A percentile compares a stretch with the other conserved stretches of the same genome.
These are phyloP conservation scores for Glonium stellatum DNA, from an alignment of 495 filamentous ascomycete genomes.

Conservation along the genomic window DNA sequence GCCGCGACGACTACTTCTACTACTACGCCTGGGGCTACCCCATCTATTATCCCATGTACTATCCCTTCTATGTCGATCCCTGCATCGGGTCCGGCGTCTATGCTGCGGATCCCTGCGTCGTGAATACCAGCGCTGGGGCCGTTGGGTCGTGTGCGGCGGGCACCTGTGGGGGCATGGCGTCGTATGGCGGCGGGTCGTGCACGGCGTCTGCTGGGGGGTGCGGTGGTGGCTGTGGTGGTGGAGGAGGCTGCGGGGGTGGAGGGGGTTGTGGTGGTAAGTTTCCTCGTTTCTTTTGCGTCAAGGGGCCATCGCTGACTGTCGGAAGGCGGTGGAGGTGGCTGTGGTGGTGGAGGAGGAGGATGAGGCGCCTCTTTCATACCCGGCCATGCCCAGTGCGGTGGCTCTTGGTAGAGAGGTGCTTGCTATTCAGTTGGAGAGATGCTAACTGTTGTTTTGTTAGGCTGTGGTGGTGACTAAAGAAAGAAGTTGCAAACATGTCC, in stretches of 20 bases:
- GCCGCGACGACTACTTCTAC: neutral
- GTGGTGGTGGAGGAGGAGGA: neutral
- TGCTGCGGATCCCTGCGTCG: neutral
- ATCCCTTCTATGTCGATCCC: slow-evolving; percentile 1
- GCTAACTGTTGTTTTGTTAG: too few species aligned
- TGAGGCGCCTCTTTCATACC: too few species aligned
- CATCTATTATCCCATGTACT: slow-evolving; percentile 1
- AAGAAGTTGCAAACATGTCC: too few species aligned
- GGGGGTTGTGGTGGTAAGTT: neutral
- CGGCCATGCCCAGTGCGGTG: too few species aligned
- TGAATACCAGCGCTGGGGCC: neutral
- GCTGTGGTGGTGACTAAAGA: too few species aligned
- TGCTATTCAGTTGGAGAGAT: too few species aligned
- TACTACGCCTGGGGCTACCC: slow-evolving; percentile 8
- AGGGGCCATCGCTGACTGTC: neutral
- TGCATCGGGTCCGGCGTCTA: neutral
- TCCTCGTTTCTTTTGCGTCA: neutral
- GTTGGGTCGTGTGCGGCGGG: neutral
- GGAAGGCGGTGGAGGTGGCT: neutral
- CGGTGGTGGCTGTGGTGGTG: neutral
- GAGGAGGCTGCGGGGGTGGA: neutral
- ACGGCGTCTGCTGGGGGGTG: neutral
- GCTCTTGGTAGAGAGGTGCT: too few species aligned
- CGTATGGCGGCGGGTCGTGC: neutral
- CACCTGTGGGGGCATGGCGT: slow-evolving; percentile 2